A percentile compares a stretch with the other conserved stretches of the same genome.
phyloP scores from a whole-genome alignment of 2,329 filamentous ascomycete species.

The Alternaria arborescens region DNA sequence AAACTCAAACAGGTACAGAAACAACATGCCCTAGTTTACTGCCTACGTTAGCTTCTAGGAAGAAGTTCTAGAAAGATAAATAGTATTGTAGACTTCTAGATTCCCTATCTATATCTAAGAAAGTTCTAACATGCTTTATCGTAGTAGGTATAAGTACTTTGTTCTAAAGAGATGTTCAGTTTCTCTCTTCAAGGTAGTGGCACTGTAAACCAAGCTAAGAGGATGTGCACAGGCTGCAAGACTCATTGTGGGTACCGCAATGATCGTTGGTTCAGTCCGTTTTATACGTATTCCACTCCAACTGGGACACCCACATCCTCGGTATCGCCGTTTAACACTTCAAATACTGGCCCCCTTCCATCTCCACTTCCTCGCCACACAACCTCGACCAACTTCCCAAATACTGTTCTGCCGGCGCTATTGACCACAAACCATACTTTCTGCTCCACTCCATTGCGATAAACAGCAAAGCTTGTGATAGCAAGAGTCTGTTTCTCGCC shows the following conservation, averaged over 20 bases:
- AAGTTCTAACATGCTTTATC: no score
- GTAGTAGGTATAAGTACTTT: no score
- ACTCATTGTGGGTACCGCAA: background rate
- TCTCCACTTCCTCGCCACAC: constrained; percentile 11
- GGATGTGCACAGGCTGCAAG: background rate
- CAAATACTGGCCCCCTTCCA: constrained; percentile 7
- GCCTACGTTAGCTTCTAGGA: no score
- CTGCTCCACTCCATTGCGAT: constrained; percentile 4
- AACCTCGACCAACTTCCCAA: constrained; percentile 22
- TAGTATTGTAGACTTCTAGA: no score
- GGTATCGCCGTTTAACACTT: constrained; percentile 16
- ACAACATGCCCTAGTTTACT: no score
- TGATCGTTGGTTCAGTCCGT: background rate
- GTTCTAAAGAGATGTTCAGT: no score
- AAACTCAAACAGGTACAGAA: no score
- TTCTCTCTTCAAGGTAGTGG: no score
- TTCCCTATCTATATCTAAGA: no score
- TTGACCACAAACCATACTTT: constrained; percentile 19
- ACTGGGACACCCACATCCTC: constrained; percentile 19
- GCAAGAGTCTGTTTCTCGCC: constrained; percentile 17
- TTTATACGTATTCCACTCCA: constrained; percentile 19
- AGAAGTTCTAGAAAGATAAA: no score
- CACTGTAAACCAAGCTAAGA: background rate
- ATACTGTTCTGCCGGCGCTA: constrained; percentile 16
- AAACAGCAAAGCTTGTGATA: constrained; percentile 20